Evolutionary conservation across 495 filamentous ascomycete species (phyloP).

Genomic region (Daldinia caldariorum): DNA sequence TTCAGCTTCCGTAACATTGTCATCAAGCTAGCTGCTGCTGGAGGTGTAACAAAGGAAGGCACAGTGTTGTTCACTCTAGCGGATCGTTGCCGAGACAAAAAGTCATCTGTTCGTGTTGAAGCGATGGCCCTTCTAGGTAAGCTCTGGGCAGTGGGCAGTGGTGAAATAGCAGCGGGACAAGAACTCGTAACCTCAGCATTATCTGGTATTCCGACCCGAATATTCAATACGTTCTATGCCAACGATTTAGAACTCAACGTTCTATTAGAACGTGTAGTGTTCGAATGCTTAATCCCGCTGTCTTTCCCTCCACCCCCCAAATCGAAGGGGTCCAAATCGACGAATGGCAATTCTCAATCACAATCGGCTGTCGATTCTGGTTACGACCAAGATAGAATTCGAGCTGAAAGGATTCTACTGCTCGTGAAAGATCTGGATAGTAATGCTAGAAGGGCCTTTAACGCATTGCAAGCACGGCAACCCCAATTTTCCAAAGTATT

Average conservation of each 20-base stretch:
- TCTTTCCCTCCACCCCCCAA: slow-evolving; percentile 82
- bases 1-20: slow-evolving; percentile 83
- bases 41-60: slow-evolving; percentile 72
- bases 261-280: slow-evolving; percentile 84
- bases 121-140: slow-evolving; percentile 84
- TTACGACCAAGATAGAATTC: slow-evolving; percentile 81
- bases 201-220: slow-evolving; percentile 81
- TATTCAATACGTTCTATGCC: slow-evolving; percentile 88
- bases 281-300: slow-evolving; percentile 84
- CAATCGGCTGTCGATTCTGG: slow-evolving; percentile 56
- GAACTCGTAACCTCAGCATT: slow-evolving; percentile 76
- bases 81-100: slow-evolving; percentile 88
- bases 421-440: slow-evolving; percentile 80
- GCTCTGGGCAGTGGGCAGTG: slow-evolving; percentile 90
- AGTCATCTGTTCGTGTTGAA: slow-evolving; percentile 80
- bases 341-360: slow-evolving; percentile 68
- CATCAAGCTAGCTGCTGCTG: slow-evolving; percentile 77
- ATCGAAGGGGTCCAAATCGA: slow-evolving; percentile 65
- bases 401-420: slow-evolving; percentile 84
- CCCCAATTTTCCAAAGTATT: slow-evolving; percentile 73
- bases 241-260: slow-evolving; percentile 89
- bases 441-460: slow-evolving; percentile 85
- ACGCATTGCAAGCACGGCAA: slow-evolving; percentile 82
- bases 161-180: slow-evolving; percentile 85
- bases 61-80: slow-evolving; percentile 81